phyloP scores from a whole-genome alignment of 2,329 filamentous ascomycete species.

The Ambrosiella beaveri region DNA sequence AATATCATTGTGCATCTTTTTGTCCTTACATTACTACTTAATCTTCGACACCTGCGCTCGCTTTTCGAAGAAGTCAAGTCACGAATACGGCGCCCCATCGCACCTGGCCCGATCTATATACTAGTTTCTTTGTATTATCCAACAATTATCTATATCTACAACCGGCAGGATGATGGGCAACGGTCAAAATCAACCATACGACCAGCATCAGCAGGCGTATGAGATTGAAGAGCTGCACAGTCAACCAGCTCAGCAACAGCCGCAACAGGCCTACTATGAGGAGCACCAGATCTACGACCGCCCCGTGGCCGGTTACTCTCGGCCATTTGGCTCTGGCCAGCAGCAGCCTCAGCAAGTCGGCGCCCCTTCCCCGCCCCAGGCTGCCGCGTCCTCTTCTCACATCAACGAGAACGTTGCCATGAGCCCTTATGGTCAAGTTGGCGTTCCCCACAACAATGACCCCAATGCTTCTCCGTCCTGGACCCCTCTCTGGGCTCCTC shows the following conservation, averaged over 20 bases:
- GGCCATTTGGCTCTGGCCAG: slow-evolving; percentile 11
- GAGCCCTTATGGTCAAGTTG: slow-evolving; percentile 11
- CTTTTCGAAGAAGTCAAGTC: too few relatives aligned
- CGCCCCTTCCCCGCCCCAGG: slow-evolving; percentile 16
- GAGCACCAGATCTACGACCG: slow-evolving; percentile 17
- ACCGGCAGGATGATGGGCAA: slow-evolving; percentile 22
- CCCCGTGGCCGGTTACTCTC: slow-evolving; percentile 17
- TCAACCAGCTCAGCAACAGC: slow-evolving; percentile 14
- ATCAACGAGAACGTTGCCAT: slow-evolving; percentile 7
- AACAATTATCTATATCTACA: background rate
- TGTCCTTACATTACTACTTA: background rate
- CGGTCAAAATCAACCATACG: slow-evolving; percentile 17
- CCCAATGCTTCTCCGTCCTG: slow-evolving; percentile 9
- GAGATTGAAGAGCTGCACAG: slow-evolving; percentile 13
- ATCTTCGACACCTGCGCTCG: background rate
- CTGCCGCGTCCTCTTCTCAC: slow-evolving; percentile 8
- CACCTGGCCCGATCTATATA: too few relatives aligned
- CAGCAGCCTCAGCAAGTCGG: slow-evolving; percentile 14
- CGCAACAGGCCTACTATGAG: slow-evolving; percentile 18
- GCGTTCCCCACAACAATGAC: slow-evolving; percentile 5
- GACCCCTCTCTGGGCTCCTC: slow-evolving; percentile 10
- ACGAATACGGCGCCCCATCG: too few relatives aligned
- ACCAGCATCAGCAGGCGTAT: slow-evolving; percentile 17
- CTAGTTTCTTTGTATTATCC: background rate
- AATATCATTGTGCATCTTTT: background rate